Evolutionary conservation across 2,329 filamentous ascomycete species (phyloP).

Genomic region (Epichloe brachyelytri): DNA sequence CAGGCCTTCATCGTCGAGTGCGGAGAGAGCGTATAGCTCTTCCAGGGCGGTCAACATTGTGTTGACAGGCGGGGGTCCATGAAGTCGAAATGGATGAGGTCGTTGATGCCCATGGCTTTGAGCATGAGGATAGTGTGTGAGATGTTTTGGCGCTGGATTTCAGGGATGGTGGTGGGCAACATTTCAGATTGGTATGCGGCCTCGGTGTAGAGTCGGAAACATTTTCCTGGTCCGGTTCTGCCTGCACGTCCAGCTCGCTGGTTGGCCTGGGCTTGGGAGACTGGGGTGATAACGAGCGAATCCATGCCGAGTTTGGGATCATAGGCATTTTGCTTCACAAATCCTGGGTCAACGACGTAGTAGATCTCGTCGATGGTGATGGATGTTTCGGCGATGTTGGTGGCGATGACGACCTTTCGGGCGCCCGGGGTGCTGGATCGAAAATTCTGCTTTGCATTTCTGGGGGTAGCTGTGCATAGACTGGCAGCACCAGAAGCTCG

Average conservation of each 20-base stretch:
- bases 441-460: constrained; percentile 94
- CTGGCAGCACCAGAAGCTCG: constrained; percentile 81
- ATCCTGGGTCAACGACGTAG: constrained; percentile 93
- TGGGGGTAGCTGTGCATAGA: constrained; percentile 87
- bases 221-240: constrained; percentile 89
- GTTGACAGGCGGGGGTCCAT: constrained; percentile 98
- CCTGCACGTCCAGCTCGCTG: constrained; percentile 88
- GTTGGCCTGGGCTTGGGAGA: constrained; percentile 92
- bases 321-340: constrained; percentile 95
- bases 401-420: constrained; percentile 92
- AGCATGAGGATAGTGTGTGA: constrained; percentile 92
- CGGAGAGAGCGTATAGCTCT: constrained; percentile 83
- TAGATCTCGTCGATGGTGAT: constrained; percentile 98
- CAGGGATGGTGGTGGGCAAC: constrained; percentile 88
- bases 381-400: constrained; percentile 95
- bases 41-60: constrained; percentile 95
- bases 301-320: constrained; percentile 98
- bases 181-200: constrained; percentile 93
- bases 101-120: constrained; percentile 98
- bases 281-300: constrained; percentile 85
- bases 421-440: constrained; percentile 78
- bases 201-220: constrained; percentile 91
- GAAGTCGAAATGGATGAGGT: constrained; percentile 93
- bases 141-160: constrained; percentile 91
- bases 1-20: constrained; percentile 88